These are phyloP conservation scores for Venturia carpophila DNA, from an alignment of 2,329 filamentous ascomycete species.

Conservation along the genomic window DNA sequence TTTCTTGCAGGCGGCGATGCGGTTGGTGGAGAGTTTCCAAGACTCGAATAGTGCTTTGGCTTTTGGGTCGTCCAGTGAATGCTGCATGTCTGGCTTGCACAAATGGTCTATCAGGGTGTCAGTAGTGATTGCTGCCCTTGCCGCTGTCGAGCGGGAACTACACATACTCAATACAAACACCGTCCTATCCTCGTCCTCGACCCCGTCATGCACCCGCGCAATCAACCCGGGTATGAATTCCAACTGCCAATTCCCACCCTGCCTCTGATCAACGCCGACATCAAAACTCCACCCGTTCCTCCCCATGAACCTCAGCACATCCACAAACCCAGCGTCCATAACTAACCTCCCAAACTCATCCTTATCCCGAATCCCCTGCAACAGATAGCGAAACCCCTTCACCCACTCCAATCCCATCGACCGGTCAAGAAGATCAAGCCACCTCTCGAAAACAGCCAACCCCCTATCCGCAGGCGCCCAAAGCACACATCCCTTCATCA, in stretches of 20 bases:
- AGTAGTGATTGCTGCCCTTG: constrained; percentile 18
- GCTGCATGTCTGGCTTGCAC: constrained; percentile 76
- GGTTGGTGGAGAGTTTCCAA: constrained; percentile 63
- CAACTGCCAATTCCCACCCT: constrained; percentile 59
- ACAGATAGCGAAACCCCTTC: constrained; percentile 72
- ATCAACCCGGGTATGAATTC: constrained; percentile 32
- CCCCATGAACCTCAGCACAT: constrained; percentile 57
- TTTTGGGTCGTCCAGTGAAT: constrained; percentile 30
- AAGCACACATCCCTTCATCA: constrained; percentile 64
- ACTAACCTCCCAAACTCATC: constrained; percentile 31
- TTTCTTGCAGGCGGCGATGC: constrained; percentile 54
- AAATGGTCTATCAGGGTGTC: constrained; percentile 59
- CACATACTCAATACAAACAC: constrained; percentile 64
- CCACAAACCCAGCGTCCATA: constrained; percentile 51
- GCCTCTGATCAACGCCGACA: constrained; percentile 71
- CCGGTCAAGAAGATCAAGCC: constrained; percentile 48
- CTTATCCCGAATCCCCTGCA: constrained; percentile 49
- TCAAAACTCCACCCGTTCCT: constrained; percentile 65
- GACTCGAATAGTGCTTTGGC: constrained; percentile 53
- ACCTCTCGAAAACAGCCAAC: constrained; percentile 50
- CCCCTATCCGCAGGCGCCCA: constrained; percentile 79
- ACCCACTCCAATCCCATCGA: constrained; percentile 57
- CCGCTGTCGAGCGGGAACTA: constrained; percentile 21
- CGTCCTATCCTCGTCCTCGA: constrained; percentile 49
- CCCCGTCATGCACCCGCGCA: constrained; percentile 43